These are phyloP conservation scores for Rubus idaeus DNA, from an alignment of 306 rosid genomes.

Conservation along the genomic window DNA sequence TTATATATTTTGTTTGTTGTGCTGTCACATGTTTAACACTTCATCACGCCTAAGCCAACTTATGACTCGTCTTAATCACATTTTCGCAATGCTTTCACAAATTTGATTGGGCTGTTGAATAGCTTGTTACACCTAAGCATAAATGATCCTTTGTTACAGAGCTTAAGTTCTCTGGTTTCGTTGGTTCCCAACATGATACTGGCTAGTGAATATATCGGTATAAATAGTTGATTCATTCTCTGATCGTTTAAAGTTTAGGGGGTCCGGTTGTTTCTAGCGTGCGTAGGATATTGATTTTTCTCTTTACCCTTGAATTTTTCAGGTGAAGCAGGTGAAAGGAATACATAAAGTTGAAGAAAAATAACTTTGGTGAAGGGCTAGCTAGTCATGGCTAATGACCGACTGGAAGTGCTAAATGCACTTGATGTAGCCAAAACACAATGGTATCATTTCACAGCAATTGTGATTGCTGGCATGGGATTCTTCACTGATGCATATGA, in stretches of 20 bases:
- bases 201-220: not conserved
- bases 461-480: slow-evolving; percentile 90
- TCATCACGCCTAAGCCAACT: slow-evolving; percentile 5
- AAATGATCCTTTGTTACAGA: not conserved
- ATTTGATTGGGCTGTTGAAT: not conserved
- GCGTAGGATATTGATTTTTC: not conserved
- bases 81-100: slow-evolving; percentile 1
- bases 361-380: not conserved
- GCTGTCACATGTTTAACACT: not conserved
- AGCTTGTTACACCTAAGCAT: not conserved
- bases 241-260: not conserved
- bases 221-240: not conserved
- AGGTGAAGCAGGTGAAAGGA: slow-evolving; percentile 7
- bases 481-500: slow-evolving; percentile 90
- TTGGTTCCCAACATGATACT: no score
- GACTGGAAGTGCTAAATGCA: slow-evolving; percentile 62
- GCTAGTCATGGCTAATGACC: slow-evolving; percentile 50
- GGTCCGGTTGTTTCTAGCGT: not conserved
- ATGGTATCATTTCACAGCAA: slow-evolving; percentile 91
- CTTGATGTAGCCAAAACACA: slow-evolving; percentile 87
- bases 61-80: slow-evolving; percentile 17
- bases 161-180: no score
- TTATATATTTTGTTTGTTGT: not conserved
- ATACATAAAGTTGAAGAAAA: slow-evolving; percentile 6
- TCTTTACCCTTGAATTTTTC: not conserved